Conservation (phyloP, 805 yeast genomes). For the Teunomyces kruisii region DNA sequence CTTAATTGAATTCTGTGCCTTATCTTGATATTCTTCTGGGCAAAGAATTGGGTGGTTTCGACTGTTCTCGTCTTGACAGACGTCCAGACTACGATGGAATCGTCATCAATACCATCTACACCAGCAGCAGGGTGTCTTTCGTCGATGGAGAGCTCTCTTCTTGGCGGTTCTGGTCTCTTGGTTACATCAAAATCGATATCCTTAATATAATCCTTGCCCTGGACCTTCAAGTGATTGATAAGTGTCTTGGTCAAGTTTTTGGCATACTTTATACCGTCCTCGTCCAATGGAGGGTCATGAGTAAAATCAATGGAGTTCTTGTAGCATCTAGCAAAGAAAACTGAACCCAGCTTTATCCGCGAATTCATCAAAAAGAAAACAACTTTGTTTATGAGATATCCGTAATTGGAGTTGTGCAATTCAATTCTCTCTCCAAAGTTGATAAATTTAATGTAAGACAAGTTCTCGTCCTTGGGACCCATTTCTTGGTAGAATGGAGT, state of each 20-base stretch:
- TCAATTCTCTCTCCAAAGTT: constrained; percentile 87
- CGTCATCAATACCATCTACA: constrained; percentile 57
- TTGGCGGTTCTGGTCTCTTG: constrained; percentile 6
- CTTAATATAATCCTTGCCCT: constrained; percentile 34
- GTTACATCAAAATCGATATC: constrained; percentile 3
- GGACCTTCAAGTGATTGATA: constrained; percentile 30
- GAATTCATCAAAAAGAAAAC: constrained; percentile 91
- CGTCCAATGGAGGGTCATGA: constrained; percentile 79
- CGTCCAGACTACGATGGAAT: constrained; percentile 87
- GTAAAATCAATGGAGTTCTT: constrained; percentile 57
- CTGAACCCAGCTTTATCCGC: constrained; percentile 80
- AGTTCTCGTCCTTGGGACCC: constrained; percentile 48
- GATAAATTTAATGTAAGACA: constrained; percentile 80
- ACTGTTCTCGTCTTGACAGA: constrained; percentile 84
- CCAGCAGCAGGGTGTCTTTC: constrained; percentile 46
- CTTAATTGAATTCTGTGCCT: constrained; percentile 80
- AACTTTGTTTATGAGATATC: constrained; percentile 86
- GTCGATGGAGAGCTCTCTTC: constrained; percentile 28
- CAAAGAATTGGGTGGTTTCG: constrained; percentile 72
- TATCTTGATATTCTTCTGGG: constrained; percentile 59
- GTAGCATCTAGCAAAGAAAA: constrained; percentile 87
- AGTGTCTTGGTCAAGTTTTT: constrained; percentile 60
- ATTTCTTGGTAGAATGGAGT: constrained; percentile 73
- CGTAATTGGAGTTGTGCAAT: constrained; percentile 78
- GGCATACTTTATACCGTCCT: constrained; percentile 70